Evolutionary conservation across 108 stramenopile species (phyloP).

Genomic region (Fragilariopsis cylindrus): DNA sequence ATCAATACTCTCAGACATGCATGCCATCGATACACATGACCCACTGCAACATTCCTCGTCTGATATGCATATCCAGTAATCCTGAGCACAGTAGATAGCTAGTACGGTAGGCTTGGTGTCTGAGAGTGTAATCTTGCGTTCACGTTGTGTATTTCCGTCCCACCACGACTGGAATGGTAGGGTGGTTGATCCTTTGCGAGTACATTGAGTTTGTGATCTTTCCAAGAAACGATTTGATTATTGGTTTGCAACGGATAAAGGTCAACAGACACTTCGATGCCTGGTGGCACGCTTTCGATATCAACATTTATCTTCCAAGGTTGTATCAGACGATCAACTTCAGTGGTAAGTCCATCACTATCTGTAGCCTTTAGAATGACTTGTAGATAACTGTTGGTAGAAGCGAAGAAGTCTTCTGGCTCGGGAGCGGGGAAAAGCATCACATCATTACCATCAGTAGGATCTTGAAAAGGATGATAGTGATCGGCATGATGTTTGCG

Average conservation of each 20-base stretch:
- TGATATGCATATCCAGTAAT: conserved; percentile 1
- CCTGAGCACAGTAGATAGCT: conserved; percentile 11
- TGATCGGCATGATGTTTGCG: conserved; percentile 35
- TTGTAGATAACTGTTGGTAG: conserved; percentile 34
- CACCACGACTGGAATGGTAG: conserved; percentile 27
- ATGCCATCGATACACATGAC: background rate
- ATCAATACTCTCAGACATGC: background rate
- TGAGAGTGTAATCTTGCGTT: background rate
- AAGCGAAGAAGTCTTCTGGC: conserved; percentile 39
- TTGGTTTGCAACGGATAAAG: conserved; percentile 25
- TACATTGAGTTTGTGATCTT: conserved; percentile 23
- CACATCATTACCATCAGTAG: conserved; percentile 24
- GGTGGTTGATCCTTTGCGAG: conserved; percentile 22
- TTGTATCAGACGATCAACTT: conserved; percentile 9
- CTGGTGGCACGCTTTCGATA: conserved; percentile 28
- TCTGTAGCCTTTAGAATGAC: conserved; percentile 34
- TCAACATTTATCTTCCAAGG: conserved; percentile 20
- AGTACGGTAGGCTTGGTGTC: background rate
- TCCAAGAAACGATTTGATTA: conserved; percentile 26
- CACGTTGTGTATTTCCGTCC: conserved; percentile 14
- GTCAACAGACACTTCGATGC: conserved; percentile 24
- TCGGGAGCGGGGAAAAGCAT: conserved; percentile 21
- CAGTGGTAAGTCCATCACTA: conserved; percentile 20
- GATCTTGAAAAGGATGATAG: conserved; percentile 37
- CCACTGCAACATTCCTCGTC: conserved; percentile 12